Evolutionary conservation across 768 basidiomycete genomes (phyloP), one percentile per base, ranked within the genome.

Genomic region (Hygrophorus pudorinus): DNA sequence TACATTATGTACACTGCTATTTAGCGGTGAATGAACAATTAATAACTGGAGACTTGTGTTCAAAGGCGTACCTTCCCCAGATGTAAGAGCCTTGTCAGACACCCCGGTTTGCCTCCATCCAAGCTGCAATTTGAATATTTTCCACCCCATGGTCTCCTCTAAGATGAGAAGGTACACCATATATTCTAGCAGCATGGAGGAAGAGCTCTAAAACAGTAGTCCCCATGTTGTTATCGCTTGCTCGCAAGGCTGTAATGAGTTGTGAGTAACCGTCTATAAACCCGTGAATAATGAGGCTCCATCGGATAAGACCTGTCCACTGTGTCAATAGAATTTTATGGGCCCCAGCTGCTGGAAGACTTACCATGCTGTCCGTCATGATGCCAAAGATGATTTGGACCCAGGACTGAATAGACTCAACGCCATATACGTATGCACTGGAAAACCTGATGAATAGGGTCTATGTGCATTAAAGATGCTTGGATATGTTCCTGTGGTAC

Each of bases 241-340:
- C 67, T 10, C 50, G 41, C n/a, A 72, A 48, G 4, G 60, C 67
- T 2, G 56, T 54, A 1, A 71, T 49, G 14, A 65, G 51, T 3
- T 65, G 52, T 0, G 64, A 64, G 37, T 61, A 60, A 1, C 71
- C 70, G 56, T 73, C 68, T 10, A 72, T 63, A 44, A 67, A 68
- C 1, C 59, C 62, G 51, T 70, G 69, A 1, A 64, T 59, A 2
- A 69, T 61, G 31, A 67, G 56, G 37, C 58, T 58, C 54, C 56
- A 69, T 3, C 41, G 48, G 38, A 69, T 69, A 9, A 67, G 58
- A 7, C 58, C 64, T 63, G 5, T 28, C 17, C 3, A 20, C 38
- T 43, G 48, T 13, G 56, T 14, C 62, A 52, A 27, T 57, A 55
- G 47, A 48, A 59, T 1, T 42, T 39, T n/a, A 61, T 58, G 1